Evolutionary conservation across 495 filamentous ascomycete species (phyloP), one percentile per base, ranked within the genome.

Genomic region (Aspergillus panamensis): DNA sequence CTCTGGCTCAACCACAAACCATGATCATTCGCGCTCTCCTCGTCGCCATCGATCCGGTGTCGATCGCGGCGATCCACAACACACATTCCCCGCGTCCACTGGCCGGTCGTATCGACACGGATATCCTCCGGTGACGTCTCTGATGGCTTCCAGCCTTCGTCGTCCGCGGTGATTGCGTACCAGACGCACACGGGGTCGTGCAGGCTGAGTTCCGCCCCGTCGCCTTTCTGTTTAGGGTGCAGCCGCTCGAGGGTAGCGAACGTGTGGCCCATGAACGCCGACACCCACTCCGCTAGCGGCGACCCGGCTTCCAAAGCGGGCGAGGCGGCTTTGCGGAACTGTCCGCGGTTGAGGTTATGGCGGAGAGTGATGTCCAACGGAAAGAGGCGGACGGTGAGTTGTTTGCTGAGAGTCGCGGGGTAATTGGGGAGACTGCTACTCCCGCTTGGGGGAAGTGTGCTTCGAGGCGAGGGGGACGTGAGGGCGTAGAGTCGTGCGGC

Each of bases 21-120:
- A 39, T 83, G 81, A 63, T 96, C 92, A 49, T 76, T 81, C 17
- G 79, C 57, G 51, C 77, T 72, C 53, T 89, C 79, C 37, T 74
- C 69, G 33, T 86, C 83, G 10, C 71, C 74, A n/a, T 81, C 84
- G 3, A 83, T 75, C 57, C 77, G 83, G 61, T 84, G 84, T 45
- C 81, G 70, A 45, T 73, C 80, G 13, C 94, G 79, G 9, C 84
- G 75, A 71, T 98, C 95, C 33, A 91, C 76, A 16, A 97, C 81
- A 68, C 90, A 92, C 86, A 91, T 90, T 2, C 94, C 94, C 43
- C 88, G 77, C 51, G 93, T 96, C 94, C 94, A 98, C 72, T 97
- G 93, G 6, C 94, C 94, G 31, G 80, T 68, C 1, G 89, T 90
- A 69, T 98, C 94, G 21, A 98, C 76, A 13, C 94, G 80, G 51